Conservation (phyloP, 306 rosid genomes). For the Delonix regia region DNA sequence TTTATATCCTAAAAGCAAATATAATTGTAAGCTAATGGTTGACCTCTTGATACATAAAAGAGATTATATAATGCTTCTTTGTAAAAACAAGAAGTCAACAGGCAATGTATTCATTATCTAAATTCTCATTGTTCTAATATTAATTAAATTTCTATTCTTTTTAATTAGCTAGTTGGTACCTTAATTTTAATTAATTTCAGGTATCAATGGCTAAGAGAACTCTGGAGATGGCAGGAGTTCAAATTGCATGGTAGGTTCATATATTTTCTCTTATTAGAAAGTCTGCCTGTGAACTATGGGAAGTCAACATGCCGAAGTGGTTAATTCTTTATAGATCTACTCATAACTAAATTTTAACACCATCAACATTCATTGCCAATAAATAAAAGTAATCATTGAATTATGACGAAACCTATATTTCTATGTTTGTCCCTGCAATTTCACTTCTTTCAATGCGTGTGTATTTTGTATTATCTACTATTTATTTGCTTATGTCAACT, state of each 20-base stretch:
- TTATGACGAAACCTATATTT: constrained; percentile 15
- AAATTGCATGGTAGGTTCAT: constrained; percentile 68
- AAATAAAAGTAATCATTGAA: neutral
- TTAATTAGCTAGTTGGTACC: constrained; percentile 21
- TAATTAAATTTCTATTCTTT: constrained; percentile 22
- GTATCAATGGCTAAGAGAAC: constrained; percentile 89
- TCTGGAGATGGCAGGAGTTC: constrained; percentile 71
- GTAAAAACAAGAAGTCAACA: neutral
- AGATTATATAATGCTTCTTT: neutral
- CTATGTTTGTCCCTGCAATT: neutral
- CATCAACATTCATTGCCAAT: neutral
- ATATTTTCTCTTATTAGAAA: neutral
- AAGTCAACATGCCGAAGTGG: neutral
- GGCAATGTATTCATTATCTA: constrained; percentile 1
- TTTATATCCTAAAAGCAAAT: neutral
- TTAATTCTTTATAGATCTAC: constrained; percentile 2
- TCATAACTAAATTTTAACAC: neutral
- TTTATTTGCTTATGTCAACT: neutral
- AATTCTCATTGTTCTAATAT: constrained; percentile 17
- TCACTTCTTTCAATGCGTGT: constrained; percentile 12
- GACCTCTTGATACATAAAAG: neutral
- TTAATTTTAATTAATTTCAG: constrained; percentile 46
- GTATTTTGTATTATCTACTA: neutral
- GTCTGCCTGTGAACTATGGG: neutral
- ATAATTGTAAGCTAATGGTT: constrained; percentile 2